A percentile compares a stretch with the other conserved stretches of the same genome.
phyloP scores from a whole-genome alignment of 2,329 filamentous ascomycete genomes.

The Parastagonospora avenae region DNA sequence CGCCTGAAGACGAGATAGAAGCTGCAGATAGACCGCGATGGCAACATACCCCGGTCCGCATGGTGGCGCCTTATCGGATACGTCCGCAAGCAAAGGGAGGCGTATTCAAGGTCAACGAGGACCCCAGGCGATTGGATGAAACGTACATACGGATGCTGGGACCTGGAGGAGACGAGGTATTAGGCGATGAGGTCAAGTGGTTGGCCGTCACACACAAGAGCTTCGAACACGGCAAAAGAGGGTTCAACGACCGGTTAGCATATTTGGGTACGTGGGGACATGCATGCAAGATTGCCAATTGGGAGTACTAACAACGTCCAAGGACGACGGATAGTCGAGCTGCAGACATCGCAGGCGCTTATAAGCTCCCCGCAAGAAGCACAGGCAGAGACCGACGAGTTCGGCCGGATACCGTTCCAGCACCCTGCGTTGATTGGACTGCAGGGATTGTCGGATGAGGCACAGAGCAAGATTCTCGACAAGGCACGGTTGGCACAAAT shows the following conservation, averaged over 20 bases:
- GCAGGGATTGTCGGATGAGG: constrained; percentile 68
- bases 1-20: constrained; percentile 39
- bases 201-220: constrained; percentile 97
- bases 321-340: constrained; percentile 68
- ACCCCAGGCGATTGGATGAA: constrained; percentile 73
- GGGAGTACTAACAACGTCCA: constrained; percentile 17
- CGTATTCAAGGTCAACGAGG: constrained; percentile 73
- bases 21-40: constrained; percentile 52
- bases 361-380: constrained; percentile 54
- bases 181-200: constrained; percentile 95
- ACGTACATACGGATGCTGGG: constrained; percentile 81
- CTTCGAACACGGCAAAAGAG: constrained; percentile 91
- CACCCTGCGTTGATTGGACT: constrained; percentile 75
- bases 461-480: constrained; percentile 66
- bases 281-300: not conserved
- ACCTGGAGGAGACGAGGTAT: constrained; percentile 69
- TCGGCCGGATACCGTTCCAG: constrained; percentile 67
- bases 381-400: constrained; percentile 34
- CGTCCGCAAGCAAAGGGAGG: constrained; percentile 61
- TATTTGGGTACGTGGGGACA: constrained; percentile 70
- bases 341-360: constrained; percentile 69
- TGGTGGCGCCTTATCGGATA: constrained; percentile 59
- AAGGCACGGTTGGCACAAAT: constrained; percentile 70
- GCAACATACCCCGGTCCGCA: constrained; percentile 55
- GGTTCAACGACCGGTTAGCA: constrained; percentile 93